phyloP scores from a whole-genome alignment of 2,329 filamentous ascomycete species.

The Daldinia sp. region DNA sequence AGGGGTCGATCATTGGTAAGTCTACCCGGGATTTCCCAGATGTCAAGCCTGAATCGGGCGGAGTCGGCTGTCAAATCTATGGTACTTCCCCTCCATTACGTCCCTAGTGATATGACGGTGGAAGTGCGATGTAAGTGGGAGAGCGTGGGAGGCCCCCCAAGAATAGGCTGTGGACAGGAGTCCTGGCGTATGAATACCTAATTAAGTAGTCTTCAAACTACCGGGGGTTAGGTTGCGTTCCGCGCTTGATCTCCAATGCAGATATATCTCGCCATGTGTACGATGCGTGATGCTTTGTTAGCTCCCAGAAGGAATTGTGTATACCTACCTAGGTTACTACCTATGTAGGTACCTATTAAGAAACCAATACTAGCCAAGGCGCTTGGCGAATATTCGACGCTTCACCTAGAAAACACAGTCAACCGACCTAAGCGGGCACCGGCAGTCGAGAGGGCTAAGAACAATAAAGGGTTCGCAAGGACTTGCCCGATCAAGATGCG shows the following conservation, averaged over 20 bases:
- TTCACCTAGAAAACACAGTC: conserved; percentile 9
- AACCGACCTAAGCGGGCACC: conserved; percentile 29
- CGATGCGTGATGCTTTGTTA: background rate
- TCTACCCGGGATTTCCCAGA: conserved; percentile 36
- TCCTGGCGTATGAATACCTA: conserved; percentile 32
- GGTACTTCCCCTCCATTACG: conserved; percentile 23
- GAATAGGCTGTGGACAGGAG: background rate
- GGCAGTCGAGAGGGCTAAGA: conserved; percentile 24
- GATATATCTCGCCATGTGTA: conserved; percentile 33
- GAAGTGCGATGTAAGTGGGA: conserved; percentile 18
- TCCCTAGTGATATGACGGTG: conserved; percentile 8
- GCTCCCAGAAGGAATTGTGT: background rate
- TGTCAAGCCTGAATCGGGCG: conserved; percentile 30
- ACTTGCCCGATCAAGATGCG: conserved; percentile 40
- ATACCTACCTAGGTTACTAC: no score
- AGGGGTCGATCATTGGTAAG: conserved; percentile 40
- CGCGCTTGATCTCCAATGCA: conserved; percentile 36
- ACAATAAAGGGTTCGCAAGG: conserved; percentile 39
- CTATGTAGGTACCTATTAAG: conserved; percentile 19
- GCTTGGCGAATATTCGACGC: conserved; percentile 30
- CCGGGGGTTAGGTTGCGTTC: conserved; percentile 33
- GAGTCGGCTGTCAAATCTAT: conserved; percentile 33
- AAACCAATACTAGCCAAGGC: conserved; percentile 7
- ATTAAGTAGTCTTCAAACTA: conserved; percentile 32
- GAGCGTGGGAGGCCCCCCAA: conserved; percentile 15